These are phyloP conservation scores for Populus davidiana DNA, from an alignment of 345 rosid species.

Conservation along the genomic window DNA sequence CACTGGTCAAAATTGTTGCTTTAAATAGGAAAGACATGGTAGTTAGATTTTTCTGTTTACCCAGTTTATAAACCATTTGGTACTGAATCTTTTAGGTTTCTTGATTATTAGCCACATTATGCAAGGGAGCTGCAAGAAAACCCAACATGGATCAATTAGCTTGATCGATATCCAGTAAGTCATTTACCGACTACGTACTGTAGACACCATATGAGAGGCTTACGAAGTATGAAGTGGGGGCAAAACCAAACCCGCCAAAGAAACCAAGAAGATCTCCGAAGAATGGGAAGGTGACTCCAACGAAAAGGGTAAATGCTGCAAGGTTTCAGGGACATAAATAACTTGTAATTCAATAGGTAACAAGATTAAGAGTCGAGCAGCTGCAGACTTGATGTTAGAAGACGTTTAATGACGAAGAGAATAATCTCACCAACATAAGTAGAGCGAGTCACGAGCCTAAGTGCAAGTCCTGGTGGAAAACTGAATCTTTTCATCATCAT, in stretches of 20 bases:
- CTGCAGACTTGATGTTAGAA: not conserved
- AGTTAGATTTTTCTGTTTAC: conserved; percentile 34
- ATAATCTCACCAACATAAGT: conserved; percentile 70
- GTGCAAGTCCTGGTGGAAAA: conserved; percentile 53
- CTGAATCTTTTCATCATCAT: conserved; percentile 47
- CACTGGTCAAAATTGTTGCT: not conserved
- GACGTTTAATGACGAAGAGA: not conserved
- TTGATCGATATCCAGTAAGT: too few species aligned
- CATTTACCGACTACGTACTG: not conserved
- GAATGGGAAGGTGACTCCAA: conserved; percentile 88
- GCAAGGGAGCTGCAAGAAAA: conserved; percentile 69
- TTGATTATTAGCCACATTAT: conserved; percentile 86
- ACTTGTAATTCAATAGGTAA: not conserved
- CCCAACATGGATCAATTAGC: not conserved
- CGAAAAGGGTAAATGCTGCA: conserved; percentile 78
- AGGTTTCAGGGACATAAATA: not conserved
- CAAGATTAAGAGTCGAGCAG: not conserved
- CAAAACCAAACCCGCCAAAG: conserved; percentile 95
- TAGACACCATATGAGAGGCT: conserved; percentile 19
- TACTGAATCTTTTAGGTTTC: conserved; percentile 76
- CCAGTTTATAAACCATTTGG: conserved; percentile 84
- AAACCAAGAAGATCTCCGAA: conserved; percentile 95
- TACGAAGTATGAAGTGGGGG: conserved; percentile 90
- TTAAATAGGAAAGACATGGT: not conserved
- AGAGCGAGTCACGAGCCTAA: conserved; percentile 67